Percentiles rank a stretch among this genome's conserved stretches.
Evolutionary conservation across 345 rosid species (phyloP).

Genomic region (Citrus inodora): DNA sequence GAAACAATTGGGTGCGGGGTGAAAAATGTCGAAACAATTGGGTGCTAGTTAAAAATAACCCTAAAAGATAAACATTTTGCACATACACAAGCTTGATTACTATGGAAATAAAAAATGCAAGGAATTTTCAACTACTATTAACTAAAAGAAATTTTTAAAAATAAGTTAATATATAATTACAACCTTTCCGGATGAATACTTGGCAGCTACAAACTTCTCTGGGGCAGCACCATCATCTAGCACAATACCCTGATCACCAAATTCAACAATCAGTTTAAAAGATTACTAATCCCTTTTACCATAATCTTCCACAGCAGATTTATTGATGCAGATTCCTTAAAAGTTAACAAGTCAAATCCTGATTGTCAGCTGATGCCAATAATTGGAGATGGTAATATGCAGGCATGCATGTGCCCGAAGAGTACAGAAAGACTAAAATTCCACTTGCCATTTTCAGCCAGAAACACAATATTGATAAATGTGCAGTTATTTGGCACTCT

Average conservation of each 20-base stretch:
- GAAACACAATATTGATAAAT: neutral
- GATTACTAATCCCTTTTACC: neutral
- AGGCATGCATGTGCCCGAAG: neutral
- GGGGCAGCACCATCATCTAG: slow-evolving; percentile 49
- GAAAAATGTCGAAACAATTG: too few species aligned
- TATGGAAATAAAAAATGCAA: slow-evolving; percentile 14
- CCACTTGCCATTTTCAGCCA: neutral
- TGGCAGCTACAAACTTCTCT: slow-evolving; percentile 88
- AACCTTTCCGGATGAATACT: slow-evolving; percentile 86
- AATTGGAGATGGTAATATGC: neutral
- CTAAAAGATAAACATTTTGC: slow-evolving; percentile 37
- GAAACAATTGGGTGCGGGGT: too few species aligned
- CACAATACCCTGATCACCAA: slow-evolving; percentile 63
- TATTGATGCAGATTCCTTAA: neutral
- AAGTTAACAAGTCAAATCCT: neutral
- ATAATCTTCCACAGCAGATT: neutral
- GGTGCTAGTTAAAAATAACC: too few species aligned
- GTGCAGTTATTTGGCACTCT: neutral
- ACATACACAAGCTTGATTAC: slow-evolving; percentile 10
- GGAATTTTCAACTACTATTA: neutral
- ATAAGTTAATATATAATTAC: slow-evolving; percentile 6
- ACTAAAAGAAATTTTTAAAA: neutral
- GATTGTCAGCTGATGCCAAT: neutral
- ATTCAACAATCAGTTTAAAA: slow-evolving; percentile 18
- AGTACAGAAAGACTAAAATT: neutral